A percentile compares a stretch with the other conserved stretches of the same genome.
These are phyloP conservation scores for Cardamine chenopodiifolia DNA, from an alignment of 345 rosid species.

Conservation along the genomic window DNA sequence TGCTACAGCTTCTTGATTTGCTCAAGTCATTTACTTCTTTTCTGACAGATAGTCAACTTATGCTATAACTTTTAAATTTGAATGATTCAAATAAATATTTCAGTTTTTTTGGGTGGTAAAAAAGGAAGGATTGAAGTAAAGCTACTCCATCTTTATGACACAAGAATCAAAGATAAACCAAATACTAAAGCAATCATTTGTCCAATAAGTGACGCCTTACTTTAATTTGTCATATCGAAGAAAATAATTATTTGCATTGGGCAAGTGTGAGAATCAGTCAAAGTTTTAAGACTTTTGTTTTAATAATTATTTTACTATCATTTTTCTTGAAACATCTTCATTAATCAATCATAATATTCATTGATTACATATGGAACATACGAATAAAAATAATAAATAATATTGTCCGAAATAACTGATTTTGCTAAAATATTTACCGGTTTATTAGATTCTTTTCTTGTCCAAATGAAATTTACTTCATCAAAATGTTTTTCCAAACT, in stretches of 20 bases:
- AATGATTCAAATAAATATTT: not conserved
- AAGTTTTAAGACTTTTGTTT: not conserved
- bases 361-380: no score
- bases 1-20: not conserved
- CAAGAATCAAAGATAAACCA: not conserved
- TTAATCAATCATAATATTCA: no score
- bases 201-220: not conserved
- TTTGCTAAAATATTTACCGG: no score
- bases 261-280: slow-evolving; percentile 13
- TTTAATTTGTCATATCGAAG: not conserved
- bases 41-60: not conserved
- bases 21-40: not conserved
- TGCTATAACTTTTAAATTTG: not conserved
- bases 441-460: no score
- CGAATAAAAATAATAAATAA: no score
- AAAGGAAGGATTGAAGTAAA: not conserved
- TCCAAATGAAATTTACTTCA: no score
- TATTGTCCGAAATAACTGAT: no score
- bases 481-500: no score
- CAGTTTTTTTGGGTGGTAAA: not conserved
- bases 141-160: not conserved
- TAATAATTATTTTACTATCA: not conserved
- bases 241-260: not conserved
- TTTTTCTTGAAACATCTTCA: no score
- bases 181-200: not conserved